These are phyloP conservation scores for Phlebiopsis flavidoalba DNA, from an alignment of 768 basidiomycete genomes.

Conservation along the genomic window DNA sequence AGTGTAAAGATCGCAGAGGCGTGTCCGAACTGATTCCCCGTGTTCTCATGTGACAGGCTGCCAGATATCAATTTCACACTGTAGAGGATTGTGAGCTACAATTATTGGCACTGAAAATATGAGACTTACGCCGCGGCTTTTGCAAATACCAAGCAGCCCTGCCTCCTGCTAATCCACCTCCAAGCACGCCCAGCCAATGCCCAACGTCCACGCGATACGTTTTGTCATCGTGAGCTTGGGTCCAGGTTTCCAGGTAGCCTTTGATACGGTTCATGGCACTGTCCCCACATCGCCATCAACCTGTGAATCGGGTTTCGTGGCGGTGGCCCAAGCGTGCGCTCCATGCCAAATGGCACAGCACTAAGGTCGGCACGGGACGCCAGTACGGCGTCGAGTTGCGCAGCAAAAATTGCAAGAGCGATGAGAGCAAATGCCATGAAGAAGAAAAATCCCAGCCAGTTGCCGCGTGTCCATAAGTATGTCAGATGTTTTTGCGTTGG, in stretches of 20 bases:
- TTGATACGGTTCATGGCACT: conserved; percentile 47
- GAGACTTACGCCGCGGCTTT: conserved; percentile 61
- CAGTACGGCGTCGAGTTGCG: conserved; percentile 70
- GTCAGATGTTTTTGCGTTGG: conserved; percentile 73
- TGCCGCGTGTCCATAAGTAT: conserved; percentile 75
- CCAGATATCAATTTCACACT: conserved; percentile 82
- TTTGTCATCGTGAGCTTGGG: conserved; percentile 77
- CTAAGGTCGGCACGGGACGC: conserved; percentile 64
- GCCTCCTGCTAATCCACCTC: conserved; percentile 88
- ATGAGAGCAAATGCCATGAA: conserved; percentile 67
- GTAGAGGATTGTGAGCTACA: conserved; percentile 5
- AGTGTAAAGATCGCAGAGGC: conserved; percentile 71
- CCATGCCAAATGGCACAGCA: conserved; percentile 43
- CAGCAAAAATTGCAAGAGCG: conserved; percentile 60
- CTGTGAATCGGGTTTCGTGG: conserved; percentile 27
- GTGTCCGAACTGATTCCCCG: conserved; percentile 85
- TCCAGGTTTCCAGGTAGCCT: conserved; percentile 68
- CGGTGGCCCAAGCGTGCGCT: conserved; percentile 6
- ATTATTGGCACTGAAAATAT: not conserved
- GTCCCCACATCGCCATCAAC: conserved; percentile 37
- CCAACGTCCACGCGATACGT: conserved; percentile 84
- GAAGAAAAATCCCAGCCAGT: conserved; percentile 92
- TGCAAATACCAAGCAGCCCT: conserved; percentile 84
- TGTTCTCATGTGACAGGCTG: conserved; percentile 71
- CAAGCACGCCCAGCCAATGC: conserved; percentile 94